Evolutionary conservation across 1,284 basidiomycete species (phyloP), one percentile per base, ranked within the genome.

Genomic region (Fistulinella staudtii): DNA sequence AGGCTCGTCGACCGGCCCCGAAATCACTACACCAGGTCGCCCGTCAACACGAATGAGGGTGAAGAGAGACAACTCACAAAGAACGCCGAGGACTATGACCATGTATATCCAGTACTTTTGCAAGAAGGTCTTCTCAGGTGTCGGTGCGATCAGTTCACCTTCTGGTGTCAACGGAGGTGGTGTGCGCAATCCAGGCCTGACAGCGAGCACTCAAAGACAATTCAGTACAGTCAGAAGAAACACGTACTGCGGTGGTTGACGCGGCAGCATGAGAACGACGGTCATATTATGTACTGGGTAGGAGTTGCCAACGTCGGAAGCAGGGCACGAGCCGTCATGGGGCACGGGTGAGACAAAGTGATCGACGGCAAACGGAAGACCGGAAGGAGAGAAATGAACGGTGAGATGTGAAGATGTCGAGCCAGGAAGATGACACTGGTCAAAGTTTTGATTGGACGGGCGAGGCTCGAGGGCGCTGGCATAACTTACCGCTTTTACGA

Each of bases 61-160:
- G 24, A 14, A 14, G 35, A 21, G 31, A 42, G 6, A 24, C 23
- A 37, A 75, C 82, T 62, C 54, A 86, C 85, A 47, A 27, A 85
- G 58, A 23, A 76, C 73, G 27, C 84, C 66, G 14, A 91, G 64
- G 23, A 76, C 64, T 3, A 79, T 73, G 24, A 75, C 69, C 39
- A 90, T 78, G 56, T 91, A 90, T 64, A 93, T 69, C 89, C 91
- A 93, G 66, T 93, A 93, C 65, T 93, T 93, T 60, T 90, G 85
- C 28, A 93, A 49, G 65, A 93, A 90, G 8, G 78, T 70, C 67
- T 92, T 87, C 61, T 90, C 89, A 1, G 76, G 75, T 20, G 70
- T 65, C 0, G 83, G 78, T 42, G 72, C 64, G 21, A 82, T 71
- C 17, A 79, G 76, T 55, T 80, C 73, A 42, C 90, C 89, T 61